Conservation (phyloP, 2,329 filamentous ascomycete species). For the Alternaria sp. region DNA sequence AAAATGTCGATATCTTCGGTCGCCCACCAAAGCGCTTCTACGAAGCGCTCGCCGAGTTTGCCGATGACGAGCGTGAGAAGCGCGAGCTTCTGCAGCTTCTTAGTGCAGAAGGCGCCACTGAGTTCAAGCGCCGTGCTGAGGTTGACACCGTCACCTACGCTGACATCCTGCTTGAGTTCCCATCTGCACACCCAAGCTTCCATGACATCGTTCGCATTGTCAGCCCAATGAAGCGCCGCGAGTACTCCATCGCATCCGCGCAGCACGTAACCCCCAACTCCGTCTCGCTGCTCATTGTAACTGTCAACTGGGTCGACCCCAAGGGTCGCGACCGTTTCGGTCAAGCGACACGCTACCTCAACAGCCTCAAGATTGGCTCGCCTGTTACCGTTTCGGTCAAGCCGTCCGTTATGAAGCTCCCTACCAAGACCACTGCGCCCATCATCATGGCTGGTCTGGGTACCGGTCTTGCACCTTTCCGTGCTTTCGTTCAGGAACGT, state of each 20-base stretch:
- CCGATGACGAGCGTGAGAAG: constrained; percentile 82
- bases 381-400: constrained; percentile 93
- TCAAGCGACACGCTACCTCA: constrained; percentile 91
- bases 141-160: constrained; percentile 91
- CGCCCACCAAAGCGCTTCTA: constrained; percentile 98
- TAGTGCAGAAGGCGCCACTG: constrained; percentile 76
- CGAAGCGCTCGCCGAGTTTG: constrained; percentile 87
- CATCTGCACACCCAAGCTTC: constrained; percentile 86
- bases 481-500: constrained; percentile 96
- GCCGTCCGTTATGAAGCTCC: constrained; percentile 99
- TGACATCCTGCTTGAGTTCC: constrained; percentile 88
- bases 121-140: constrained; percentile 92
- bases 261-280: constrained; percentile 90
- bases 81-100: constrained; percentile 79
- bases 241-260: constrained; percentile 98
- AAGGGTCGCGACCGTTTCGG: constrained; percentile 88
- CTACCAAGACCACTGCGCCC: constrained; percentile 82
- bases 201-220: constrained; percentile 89
- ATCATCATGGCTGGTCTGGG: constrained; percentile 99
- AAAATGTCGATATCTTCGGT: constrained; percentile 96
- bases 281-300: constrained; percentile 96
- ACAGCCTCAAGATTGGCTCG: constrained; percentile 75
- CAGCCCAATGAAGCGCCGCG: constrained; percentile 89
- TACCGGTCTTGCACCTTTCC: constrained; percentile 97
- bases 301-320: constrained; percentile 93